Base-by-base conservation (phyloP, 805 yeast genomes). In the Komagataella phaffii region DNA sequence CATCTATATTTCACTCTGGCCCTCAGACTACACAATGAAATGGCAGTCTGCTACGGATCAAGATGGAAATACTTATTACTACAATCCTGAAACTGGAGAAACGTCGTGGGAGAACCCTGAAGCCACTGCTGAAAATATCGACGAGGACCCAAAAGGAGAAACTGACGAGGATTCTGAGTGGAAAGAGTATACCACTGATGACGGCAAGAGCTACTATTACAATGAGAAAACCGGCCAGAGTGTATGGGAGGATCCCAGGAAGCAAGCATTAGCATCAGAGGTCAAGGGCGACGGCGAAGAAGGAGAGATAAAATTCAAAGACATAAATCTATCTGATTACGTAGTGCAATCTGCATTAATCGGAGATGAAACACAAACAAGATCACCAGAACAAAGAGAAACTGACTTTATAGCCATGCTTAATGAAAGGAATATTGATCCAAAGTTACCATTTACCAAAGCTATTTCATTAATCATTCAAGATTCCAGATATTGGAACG, bases 81-180 rank as follows among this genome's bases (percentile, higher is more conserved):
- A 80, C 63, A 80, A 89, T 56, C 51, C 76, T 0, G 72, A 62
- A 24, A 83, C 91, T 0, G 76, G 79, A 49, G 79, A 80, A 56
- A 80, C 96, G 0, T 79, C 82, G 50, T 88, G 96, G 96, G 87
- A 85, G 23, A 79, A 80, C 56, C 96, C 96, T 0, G 76, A 65
- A 17, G 84, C 74, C 50, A 59, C 75, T 21, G 12, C 40, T 30
- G 40, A 10, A 10, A 30, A 30, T 8, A 14, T 10, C 4, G 40
- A 30, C 14, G 63, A 58, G 47, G 65, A 73, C 3, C 58, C 65
- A n/a, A 51, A 66, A 7, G 78, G 73, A 52, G 56, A 73, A 66
- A 74, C 77, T 23, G 70, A 81, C 17, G 67, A 68, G 18, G 46
- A 53, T 44, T 73, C 82, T 1, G 78, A 76, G 17, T 83, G 87